Evolutionary conservation across 441 rosid genomes (phyloP), one percentile per base, ranked within the genome.

Genomic region (Omphalea diandra): DNA sequence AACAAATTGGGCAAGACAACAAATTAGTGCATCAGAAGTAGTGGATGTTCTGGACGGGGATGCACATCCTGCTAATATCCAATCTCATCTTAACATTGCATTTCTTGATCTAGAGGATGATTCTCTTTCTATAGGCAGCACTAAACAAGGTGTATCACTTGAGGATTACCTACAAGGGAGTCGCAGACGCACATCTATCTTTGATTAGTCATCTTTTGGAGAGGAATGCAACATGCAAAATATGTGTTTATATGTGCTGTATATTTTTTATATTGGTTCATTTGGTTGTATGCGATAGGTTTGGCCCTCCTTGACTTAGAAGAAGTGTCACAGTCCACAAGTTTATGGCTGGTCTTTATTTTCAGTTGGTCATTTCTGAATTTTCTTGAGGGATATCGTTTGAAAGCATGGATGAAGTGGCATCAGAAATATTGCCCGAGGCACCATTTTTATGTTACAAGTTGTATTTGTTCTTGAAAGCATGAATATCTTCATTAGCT

Each of bases 141-240:
- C 73, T 3, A 91, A 84, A 74, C 87, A 78, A 58, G 77, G 84
- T 53, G 49, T 88, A 59, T 79, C 86, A 40, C 71, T 87, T 36
- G 97, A 89, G 76, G 94, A 89, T 66, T 94, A 94, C 83, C 80
- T 89, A 67, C 80, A 78, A 72, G 88, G 93, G 65, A 78, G 94
- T 77, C 85, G 90, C 88, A 91, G 97, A 76, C 89, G 96, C 36
- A 81, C 91, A 9, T 76, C 89, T 35, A 90, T 96, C 86, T 90
- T 91, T 50, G 83, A 86, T 77, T 84, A 75, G 69, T 55, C 55
- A 44, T 68, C 38, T 18, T n/a, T n/a, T n/a, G n/a, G n/a, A n/a
- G n/a, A n/a, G 26, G 31, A 33, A 22, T 2, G 17, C 7, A 29
- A 11, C 15, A n/a, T n/a, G n/a, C n/a, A n/a, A n/a, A n/a, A n/a